phyloP scores from a whole-genome alignment of 2,329 filamentous ascomycete genomes.

The Ceratocystis ficicola region DNA sequence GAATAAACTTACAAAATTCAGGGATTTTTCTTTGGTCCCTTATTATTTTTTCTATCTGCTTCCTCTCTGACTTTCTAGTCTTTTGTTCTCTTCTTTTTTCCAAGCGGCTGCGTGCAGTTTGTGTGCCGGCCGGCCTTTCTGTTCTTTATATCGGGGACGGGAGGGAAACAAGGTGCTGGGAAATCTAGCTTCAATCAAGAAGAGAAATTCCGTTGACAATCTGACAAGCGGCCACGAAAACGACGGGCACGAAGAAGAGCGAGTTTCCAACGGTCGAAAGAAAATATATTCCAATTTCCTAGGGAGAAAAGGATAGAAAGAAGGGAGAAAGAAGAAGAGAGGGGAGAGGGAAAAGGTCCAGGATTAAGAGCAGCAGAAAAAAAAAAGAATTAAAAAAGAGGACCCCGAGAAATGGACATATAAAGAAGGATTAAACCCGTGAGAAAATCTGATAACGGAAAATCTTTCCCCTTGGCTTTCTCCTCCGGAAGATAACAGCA shows the following conservation, averaged over 20 bases:
- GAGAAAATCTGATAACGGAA: slow-evolving; percentile 18
- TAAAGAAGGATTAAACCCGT: slow-evolving; percentile 16
- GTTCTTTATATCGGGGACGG: not conserved
- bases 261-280: slow-evolving; percentile 6
- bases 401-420: slow-evolving; percentile 2
- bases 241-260: too few relatives aligned
- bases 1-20: slow-evolving; percentile 4
- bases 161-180: not conserved
- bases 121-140: not conserved
- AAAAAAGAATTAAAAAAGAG: slow-evolving; percentile 17
- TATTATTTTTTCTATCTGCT: not conserved
- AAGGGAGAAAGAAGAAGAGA: slow-evolving; percentile 1
- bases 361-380: not conserved
- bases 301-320: slow-evolving; percentile 7
- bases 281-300: not conserved
- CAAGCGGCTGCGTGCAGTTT: not conserved
- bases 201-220: slow-evolving; percentile 14
- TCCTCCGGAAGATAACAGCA: not conserved
- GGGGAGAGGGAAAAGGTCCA: not conserved
- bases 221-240: too few relatives aligned
- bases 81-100: not conserved
- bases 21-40: not conserved
- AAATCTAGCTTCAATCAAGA: slow-evolving; percentile 18
- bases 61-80: too few relatives aligned
- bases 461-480: not conserved